Conservation (phyloP, 2,329 filamentous ascomycete species). For the Rosellinia necatrix region DNA sequence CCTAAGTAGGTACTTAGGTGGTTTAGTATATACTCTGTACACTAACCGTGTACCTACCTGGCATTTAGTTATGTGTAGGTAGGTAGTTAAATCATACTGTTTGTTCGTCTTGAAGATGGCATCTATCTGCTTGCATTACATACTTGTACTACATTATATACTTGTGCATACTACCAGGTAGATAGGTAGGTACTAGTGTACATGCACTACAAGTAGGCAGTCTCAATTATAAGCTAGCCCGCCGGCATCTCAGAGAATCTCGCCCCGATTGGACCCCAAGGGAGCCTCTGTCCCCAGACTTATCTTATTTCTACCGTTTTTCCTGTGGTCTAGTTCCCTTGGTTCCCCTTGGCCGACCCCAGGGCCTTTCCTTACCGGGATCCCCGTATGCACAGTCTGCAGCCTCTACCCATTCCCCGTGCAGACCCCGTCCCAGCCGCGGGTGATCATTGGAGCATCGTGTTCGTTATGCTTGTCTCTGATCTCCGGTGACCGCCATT, state of each 20-base stretch:
- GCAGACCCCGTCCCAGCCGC: slow-evolving; percentile 7
- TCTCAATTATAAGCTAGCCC: neutral
- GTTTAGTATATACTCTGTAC: no score
- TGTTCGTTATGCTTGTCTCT: slow-evolving; percentile 13
- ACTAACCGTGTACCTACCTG: no score
- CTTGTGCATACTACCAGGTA: neutral
- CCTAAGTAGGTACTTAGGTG: no score
- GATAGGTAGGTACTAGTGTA: neutral
- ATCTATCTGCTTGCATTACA: neutral
- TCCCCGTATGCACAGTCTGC: no score
- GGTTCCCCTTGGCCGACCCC: slow-evolving; percentile 4
- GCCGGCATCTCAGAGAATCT: neutral
- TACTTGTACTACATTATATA: neutral
- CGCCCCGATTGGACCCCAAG: slow-evolving; percentile 9
- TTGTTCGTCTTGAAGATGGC: no score
- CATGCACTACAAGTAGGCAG: neutral
- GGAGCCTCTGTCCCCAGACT: no score
- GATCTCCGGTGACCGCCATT: slow-evolving; percentile 20
- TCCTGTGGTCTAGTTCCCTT: slow-evolving; percentile 7
- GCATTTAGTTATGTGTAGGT: no score
- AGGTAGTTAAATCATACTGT: no score
- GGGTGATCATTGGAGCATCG: slow-evolving; percentile 15
- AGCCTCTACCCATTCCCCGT: no score
- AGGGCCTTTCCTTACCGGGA: slow-evolving; percentile 1
- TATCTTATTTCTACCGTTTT: no score